Evolutionary conservation across 345 rosid species (phyloP).

Genomic region (Populus euphratica): DNA sequence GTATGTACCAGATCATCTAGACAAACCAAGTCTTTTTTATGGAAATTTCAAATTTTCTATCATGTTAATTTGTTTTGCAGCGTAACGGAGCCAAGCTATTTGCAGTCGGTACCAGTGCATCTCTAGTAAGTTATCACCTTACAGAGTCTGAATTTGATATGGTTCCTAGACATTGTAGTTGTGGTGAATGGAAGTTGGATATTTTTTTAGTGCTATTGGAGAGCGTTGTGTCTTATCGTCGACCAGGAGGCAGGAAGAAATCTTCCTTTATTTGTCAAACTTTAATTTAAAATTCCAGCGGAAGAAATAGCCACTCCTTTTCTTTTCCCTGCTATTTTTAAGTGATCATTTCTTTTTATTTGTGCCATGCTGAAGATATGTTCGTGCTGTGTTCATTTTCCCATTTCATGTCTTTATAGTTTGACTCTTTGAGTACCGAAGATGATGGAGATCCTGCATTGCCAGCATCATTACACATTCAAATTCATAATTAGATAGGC

Average conservation of each 20-base stretch:
- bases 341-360: too few relatives aligned
- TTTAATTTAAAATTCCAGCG: too few relatives aligned
- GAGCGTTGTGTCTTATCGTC: neutral
- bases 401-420: neutral
- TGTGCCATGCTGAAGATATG: too few relatives aligned
- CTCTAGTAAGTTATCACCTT: conserved; percentile 50
- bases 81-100: conserved; percentile 87
- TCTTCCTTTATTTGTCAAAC: neutral
- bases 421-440: neutral
- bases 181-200: neutral
- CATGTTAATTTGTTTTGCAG: conserved; percentile 42
- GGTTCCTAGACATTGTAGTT: neutral
- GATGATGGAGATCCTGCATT: neutral
- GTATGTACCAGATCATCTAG: conserved; percentile 30
- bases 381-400: too few relatives aligned
- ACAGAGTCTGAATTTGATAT: neutral
- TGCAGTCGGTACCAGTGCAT: conserved; percentile 88
- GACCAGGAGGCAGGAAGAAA: neutral
- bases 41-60: neutral
- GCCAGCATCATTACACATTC: neutral
- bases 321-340: too few relatives aligned
- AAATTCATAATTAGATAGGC: neutral
- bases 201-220: neutral
- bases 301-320: too few relatives aligned
- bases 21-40: neutral